Conservation (phyloP, 1,284 basidiomycete species). For the Rhodotorula glutinis region DNA sequence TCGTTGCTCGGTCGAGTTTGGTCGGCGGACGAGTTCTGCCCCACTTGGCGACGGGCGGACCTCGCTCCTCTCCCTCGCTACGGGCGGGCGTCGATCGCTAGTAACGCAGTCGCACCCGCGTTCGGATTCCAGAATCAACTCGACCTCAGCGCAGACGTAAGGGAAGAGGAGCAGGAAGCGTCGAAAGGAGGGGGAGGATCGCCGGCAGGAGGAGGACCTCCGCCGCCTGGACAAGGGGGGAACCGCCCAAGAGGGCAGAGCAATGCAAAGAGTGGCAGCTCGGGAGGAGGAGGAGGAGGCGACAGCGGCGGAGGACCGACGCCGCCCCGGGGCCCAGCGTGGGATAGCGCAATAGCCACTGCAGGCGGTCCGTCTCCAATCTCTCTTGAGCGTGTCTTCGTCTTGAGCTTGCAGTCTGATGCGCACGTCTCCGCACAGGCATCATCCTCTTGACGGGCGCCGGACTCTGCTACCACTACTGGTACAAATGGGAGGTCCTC, state of each 20-base stretch:
- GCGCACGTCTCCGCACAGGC: not conserved
- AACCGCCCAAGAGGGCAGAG: not conserved
- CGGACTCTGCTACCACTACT: constrained; percentile 34
- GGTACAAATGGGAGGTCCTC: constrained; percentile 44
- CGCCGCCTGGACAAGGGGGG: too few species aligned
- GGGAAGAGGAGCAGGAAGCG: constrained; percentile 14
- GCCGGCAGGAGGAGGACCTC: too few species aligned
- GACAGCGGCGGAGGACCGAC: constrained; percentile 10
- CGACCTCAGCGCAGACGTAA: constrained; percentile 2
- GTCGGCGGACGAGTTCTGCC: too few species aligned
- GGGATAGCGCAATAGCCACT: constrained; percentile 28
- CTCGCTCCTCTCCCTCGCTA: too few species aligned
- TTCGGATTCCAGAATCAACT: constrained; percentile 16
- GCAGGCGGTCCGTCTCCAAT: constrained; percentile 15
- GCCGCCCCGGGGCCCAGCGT: not conserved
- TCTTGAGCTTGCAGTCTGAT: too few species aligned
- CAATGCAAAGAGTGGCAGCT: too few species aligned
- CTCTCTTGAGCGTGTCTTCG: too few species aligned
- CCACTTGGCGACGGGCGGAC: too few species aligned
- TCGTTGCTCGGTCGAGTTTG: too few species aligned
- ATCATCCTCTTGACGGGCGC: constrained; percentile 18
- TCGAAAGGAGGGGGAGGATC: too few species aligned
- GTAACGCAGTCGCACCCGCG: constrained; percentile 27
- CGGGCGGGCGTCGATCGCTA: not conserved
- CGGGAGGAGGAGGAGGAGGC: constrained; percentile 3